Evolutionary conservation across 164 flowering plant species (phyloP), one percentile per base, ranked within the genome.

Genomic region (Sextonia rubra): DNA sequence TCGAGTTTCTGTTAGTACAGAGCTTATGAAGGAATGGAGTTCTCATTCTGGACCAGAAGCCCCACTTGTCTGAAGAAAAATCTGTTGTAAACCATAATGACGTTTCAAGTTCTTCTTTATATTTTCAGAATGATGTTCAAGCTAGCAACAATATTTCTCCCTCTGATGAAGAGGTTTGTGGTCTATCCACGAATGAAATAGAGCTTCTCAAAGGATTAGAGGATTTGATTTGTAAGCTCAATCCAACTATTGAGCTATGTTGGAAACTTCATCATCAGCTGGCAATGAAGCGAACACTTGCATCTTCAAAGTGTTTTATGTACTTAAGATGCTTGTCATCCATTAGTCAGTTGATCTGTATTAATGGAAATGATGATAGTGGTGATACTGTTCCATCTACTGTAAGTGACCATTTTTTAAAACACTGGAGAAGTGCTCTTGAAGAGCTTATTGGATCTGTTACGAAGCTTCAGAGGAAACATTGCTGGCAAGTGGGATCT

Each of bases 401-500:
- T 47, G 56, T 72, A 71, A 55, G 55, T 73, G 82, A 81, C 14
- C 78, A 78, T 65, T 64, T 77, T 68, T 67, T 71, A 24, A 61
- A 70, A 56, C 82, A 86, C 73, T 90, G 89, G 94, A 81, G 73
- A 73, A 71, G 52, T 80, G 87, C 89, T 75, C 81, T 93, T 48
- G 83, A 84, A 77, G 89, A 83, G 64, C 80, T 89, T 73, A 80
- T 85, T 72, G 87, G 82, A 79, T 74, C 66, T 30, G 76, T 85
- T 69, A 8, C 77, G 47, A 49, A 29, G 56, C 85, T 89, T 66
- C 85, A 82, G 79, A 85, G 85, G 78, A 85, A 78, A 24, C 86
- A 77, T 76, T 86, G 91, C 80, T 93, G 98, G 98, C 86, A 87
- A 77, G 92, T 87, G 75, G 89, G 91, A 66, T 90, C 94, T 72